Conservation (phyloP, 2,329 filamentous ascomycete species). For the Davidsoniella eucalypti region DNA sequence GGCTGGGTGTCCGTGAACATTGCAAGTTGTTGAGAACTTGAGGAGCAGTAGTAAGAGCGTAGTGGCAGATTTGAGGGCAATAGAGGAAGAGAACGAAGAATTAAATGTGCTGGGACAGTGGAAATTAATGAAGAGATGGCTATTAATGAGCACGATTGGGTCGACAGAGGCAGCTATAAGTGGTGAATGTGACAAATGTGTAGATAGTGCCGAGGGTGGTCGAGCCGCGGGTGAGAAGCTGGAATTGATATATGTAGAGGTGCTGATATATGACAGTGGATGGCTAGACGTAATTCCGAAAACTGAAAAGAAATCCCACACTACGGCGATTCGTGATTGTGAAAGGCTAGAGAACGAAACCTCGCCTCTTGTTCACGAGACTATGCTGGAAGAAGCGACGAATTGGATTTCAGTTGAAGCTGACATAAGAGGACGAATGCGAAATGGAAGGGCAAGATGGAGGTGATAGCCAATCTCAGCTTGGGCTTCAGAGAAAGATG, state of each 20-base stretch:
- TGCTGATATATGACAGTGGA: background rate
- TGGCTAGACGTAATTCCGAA: background rate
- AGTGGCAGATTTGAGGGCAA: background rate
- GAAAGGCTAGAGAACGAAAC: background rate
- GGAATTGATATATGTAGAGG: background rate
- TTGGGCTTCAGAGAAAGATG: background rate
- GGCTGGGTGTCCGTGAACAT: background rate
- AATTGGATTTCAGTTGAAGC: too few species aligned
- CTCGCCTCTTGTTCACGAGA: too few species aligned
- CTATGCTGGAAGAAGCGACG: too few species aligned
- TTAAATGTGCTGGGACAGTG: background rate
- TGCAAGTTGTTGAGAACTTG: too few species aligned
- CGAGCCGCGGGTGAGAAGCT: background rate
- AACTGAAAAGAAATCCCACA: background rate
- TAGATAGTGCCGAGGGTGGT: background rate
- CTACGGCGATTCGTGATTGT: background rate
- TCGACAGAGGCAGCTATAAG: background rate
- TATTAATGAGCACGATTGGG: background rate
- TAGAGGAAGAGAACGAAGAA: constrained; percentile 1
- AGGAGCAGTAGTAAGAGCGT: too few species aligned
- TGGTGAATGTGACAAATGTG: background rate
- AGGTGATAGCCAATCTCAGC: background rate
- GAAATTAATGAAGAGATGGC: background rate
- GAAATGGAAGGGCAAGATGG: too few species aligned
- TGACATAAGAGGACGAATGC: too few species aligned